phyloP scores from a whole-genome alignment of 2,329 filamentous ascomycete species.

The Aspergillus piperis region DNA sequence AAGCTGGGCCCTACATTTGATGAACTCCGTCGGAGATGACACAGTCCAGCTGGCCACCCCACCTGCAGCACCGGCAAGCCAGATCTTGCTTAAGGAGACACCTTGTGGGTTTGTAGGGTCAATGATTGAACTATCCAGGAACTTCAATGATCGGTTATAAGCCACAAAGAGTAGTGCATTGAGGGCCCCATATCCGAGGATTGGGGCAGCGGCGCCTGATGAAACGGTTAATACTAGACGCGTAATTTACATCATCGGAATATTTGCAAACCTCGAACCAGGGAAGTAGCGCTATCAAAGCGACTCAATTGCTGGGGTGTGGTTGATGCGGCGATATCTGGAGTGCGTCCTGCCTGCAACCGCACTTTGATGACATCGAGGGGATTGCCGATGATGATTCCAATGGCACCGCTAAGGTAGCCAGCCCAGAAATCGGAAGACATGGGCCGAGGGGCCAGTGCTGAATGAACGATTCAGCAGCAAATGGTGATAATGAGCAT shows the following conservation, averaged over 20 bases:
- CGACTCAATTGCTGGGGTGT: conserved; percentile 28
- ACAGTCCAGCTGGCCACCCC: conserved; percentile 84
- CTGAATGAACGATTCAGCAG: not conserved
- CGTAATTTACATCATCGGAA: not conserved
- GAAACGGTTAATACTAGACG: conserved; percentile 10
- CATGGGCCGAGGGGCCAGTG: conserved; percentile 51
- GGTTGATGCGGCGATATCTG: conserved; percentile 26
- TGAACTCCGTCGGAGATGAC: conserved; percentile 83
- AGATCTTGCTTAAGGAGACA: conserved; percentile 66
- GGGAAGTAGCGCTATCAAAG: conserved; percentile 38
- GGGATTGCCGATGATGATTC: conserved; percentile 87
- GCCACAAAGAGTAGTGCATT: conserved; percentile 88
- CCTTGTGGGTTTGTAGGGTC: conserved; percentile 47
- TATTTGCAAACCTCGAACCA: conserved; percentile 40
- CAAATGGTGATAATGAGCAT: not conserved
- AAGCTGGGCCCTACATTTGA: conserved; percentile 89
- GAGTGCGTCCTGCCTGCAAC: conserved; percentile 64
- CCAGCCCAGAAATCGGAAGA: conserved; percentile 92
- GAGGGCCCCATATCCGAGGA: conserved; percentile 85
- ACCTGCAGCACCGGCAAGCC: conserved; percentile 75
- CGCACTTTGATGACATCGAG: conserved; percentile 78
- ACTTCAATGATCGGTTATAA: conserved; percentile 78
- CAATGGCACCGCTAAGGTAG: conserved; percentile 80
- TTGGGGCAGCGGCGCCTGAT: conserved; percentile 75
- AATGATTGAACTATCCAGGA: conserved; percentile 52